phyloP scores from a whole-genome alignment of 2,329 filamentous ascomycete genomes.

The Shiraia sp. region DNA sequence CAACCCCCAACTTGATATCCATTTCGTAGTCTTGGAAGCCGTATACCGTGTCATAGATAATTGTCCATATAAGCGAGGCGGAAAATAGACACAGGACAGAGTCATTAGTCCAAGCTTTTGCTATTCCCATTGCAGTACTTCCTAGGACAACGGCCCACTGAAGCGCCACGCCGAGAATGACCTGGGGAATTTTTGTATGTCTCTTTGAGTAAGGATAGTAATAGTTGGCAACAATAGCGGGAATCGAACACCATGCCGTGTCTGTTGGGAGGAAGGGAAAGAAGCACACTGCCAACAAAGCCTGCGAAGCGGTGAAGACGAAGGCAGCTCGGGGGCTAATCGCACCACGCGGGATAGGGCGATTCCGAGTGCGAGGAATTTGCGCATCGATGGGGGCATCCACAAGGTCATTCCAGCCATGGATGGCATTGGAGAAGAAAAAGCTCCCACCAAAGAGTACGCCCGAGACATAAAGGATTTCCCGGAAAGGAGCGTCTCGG shows the following conservation, averaged over 20 bases:
- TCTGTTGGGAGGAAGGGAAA: slow-evolving; percentile 48
- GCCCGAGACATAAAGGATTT: background rate
- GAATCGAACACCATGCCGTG: slow-evolving; percentile 45
- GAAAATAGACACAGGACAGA: slow-evolving; percentile 1
- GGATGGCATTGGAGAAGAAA: slow-evolving; percentile 26
- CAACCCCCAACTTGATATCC: slow-evolving; percentile 40
- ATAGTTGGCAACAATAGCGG: slow-evolving; percentile 49
- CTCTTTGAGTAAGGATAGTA: slow-evolving; percentile 58
- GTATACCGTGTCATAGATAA: slow-evolving; percentile 46
- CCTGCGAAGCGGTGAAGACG: slow-evolving; percentile 47
- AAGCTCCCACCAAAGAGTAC: slow-evolving; percentile 56
- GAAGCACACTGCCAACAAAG: slow-evolving; percentile 48
- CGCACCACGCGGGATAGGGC: slow-evolving; percentile 49
- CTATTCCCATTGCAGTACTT: background rate
- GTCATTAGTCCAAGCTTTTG: background rate
- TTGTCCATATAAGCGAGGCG: slow-evolving; percentile 21
- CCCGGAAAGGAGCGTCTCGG: background rate
- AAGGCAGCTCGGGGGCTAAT: slow-evolving; percentile 45
- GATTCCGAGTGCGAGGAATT: slow-evolving; percentile 20
- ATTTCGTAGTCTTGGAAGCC: slow-evolving; percentile 39
- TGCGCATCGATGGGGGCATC: slow-evolving; percentile 59
- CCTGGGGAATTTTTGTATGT: slow-evolving; percentile 57
- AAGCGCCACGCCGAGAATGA: slow-evolving; percentile 50
- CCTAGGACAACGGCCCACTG: slow-evolving; percentile 7
- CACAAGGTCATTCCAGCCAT: slow-evolving; percentile 60